Conservation (phyloP, 164 flowering plant species). For the Brasenia schreberi region DNA sequence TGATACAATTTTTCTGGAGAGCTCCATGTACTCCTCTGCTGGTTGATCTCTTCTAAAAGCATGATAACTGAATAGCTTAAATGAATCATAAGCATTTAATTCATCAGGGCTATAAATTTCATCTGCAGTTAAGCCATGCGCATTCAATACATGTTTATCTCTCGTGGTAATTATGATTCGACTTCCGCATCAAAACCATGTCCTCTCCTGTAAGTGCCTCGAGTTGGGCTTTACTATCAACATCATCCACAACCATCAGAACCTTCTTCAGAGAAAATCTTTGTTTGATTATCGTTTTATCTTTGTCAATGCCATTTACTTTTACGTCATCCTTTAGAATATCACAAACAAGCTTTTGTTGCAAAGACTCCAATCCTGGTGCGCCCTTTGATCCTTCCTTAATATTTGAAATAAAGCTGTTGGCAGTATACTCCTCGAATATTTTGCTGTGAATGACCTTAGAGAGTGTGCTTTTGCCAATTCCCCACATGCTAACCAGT, state of each 20-base stretch:
- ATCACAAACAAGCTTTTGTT: no score
- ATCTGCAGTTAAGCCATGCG: no score
- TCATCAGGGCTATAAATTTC: no score
- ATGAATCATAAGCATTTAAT: no score
- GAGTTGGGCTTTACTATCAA: background rate
- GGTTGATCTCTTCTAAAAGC: no score
- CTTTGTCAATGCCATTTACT: background rate
- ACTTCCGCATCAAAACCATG: background rate
- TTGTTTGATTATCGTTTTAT: background rate
- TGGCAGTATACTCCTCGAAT: no score
- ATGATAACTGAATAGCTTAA: no score
- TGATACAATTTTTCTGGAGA: no score
- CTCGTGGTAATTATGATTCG: background rate
- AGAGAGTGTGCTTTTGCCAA: background rate
- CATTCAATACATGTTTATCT: background rate
- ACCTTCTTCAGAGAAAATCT: no score
- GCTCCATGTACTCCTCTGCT: no score
- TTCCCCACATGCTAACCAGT: background rate
- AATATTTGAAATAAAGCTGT: background rate
- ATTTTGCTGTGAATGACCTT: background rate
- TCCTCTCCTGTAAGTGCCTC: background rate
- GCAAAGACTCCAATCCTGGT: background rate
- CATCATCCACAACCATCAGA: no score
- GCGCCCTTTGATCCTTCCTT: background rate
- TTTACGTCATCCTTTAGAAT: background rate